These are phyloP conservation scores for Musa balbisiana DNA, from an alignment of 202 grass and related monocot species.

Conservation along the genomic window DNA sequence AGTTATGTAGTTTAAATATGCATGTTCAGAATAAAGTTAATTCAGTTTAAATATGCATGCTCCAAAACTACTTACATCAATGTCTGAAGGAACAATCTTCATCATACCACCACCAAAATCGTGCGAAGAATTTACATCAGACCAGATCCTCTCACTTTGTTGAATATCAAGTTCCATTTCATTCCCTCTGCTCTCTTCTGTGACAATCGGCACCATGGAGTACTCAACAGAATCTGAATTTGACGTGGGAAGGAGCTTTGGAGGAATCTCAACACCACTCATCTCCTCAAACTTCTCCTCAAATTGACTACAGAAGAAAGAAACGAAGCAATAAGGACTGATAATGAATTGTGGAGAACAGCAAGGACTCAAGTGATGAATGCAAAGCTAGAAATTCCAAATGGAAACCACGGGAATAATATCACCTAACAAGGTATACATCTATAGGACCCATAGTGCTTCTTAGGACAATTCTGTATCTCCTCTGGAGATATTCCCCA, in stretches of 20 bases:
- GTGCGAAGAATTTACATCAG: conserved; percentile 39
- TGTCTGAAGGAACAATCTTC: conserved; percentile 74
- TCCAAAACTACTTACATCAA: conserved; percentile 44
- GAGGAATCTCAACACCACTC: conserved; percentile 36
- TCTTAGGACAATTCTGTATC: conserved; percentile 78
- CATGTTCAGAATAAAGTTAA: conserved; percentile 4
- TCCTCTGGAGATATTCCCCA: conserved; percentile 56
- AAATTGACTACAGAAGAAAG: conserved; percentile 41
- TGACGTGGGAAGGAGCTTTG: conserved; percentile 26
- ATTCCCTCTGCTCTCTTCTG: conserved; percentile 39
- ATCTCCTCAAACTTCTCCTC: conserved; percentile 64
- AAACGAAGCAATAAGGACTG: conserved; percentile 13
- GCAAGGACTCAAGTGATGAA: background rate
- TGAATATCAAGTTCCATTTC: conserved; percentile 31
- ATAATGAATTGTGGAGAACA: background rate
- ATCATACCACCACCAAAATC: conserved; percentile 62
- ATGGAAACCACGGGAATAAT: conserved; percentile 17
- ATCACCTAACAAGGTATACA: conserved; percentile 89
- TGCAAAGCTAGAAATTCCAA: background rate
- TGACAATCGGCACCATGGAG: conserved; percentile 23
- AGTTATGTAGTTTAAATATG: conserved; percentile 13
- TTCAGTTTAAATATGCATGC: conserved; percentile 10
- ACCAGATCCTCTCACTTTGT: conserved; percentile 22
- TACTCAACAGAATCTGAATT: conserved; percentile 32
- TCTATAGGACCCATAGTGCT: conserved; percentile 86